These are phyloP conservation scores for Thermochaetoides thermophila DNA, from an alignment of 495 filamentous ascomycete genomes.

Conservation along the genomic window DNA sequence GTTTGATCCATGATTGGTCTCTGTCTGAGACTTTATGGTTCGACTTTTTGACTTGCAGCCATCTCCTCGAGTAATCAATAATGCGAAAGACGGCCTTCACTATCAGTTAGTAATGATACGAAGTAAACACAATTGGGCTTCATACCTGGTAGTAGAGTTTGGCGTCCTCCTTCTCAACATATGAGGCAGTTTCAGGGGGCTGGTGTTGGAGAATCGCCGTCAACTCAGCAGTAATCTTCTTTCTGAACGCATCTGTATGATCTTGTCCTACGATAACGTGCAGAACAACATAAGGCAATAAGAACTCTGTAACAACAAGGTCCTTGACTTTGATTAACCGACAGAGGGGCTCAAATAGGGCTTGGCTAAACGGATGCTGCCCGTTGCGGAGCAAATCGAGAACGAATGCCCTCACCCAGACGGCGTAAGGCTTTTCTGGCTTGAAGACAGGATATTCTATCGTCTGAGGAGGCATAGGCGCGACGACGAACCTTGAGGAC, in stretches of 20 bases:
- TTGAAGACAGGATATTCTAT: slow-evolving; percentile 67
- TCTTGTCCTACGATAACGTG: slow-evolving; percentile 55
- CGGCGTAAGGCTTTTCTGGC: slow-evolving; percentile 45
- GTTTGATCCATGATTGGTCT: slow-evolving; percentile 20
- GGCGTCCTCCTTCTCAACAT: slow-evolving; percentile 47
- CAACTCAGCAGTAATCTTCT: slow-evolving; percentile 58
- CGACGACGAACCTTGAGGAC: slow-evolving; percentile 64
- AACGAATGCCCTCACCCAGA: slow-evolving; percentile 68
- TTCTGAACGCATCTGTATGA: slow-evolving; percentile 46
- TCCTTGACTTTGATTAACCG: slow-evolving; percentile 73
- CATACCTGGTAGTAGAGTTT: slow-evolving; percentile 73
- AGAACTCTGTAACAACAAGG: slow-evolving; percentile 65
- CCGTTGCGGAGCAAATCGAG: slow-evolving; percentile 66
- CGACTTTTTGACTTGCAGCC: slow-evolving; percentile 58
- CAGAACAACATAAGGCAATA: slow-evolving; percentile 70
- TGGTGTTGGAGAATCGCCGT: slow-evolving; percentile 52
- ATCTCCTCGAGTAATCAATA: slow-evolving; percentile 79
- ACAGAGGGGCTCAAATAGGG: slow-evolving; percentile 66
- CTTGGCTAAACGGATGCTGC: slow-evolving; percentile 48
- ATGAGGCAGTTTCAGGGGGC: slow-evolving; percentile 34
- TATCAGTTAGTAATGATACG: background rate
- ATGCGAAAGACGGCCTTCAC: slow-evolving; percentile 72
- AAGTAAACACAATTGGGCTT: background rate
- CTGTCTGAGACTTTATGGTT: slow-evolving; percentile 18
- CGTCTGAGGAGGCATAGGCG: slow-evolving; percentile 35